Percentiles rank a stretch among this genome's conserved stretches.
Conservation (phyloP, 306 rosid genomes). For the Quercus mongolica region DNA sequence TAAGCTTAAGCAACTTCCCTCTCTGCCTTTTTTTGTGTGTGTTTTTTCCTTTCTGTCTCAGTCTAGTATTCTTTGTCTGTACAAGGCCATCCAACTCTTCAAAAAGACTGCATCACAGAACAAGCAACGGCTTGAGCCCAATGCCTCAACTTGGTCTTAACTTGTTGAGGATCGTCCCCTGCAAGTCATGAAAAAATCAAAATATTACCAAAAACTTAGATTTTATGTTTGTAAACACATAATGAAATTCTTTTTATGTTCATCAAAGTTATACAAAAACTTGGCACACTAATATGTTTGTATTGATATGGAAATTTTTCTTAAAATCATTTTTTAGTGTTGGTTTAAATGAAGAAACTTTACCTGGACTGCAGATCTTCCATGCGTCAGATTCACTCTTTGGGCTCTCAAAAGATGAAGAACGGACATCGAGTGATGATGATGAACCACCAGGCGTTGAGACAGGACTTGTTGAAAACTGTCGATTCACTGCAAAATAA, state of each 20-base stretch:
- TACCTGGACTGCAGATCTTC: constrained; percentile 87
- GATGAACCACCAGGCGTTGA: constrained; percentile 55
- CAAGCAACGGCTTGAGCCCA: constrained; percentile 99
- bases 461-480: constrained; percentile 43
- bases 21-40: neutral
- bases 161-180: constrained; percentile 90
- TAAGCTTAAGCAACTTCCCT: neutral
- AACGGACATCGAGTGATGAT: constrained; percentile 42
- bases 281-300: too few relatives aligned
- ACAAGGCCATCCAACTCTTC: constrained; percentile 36
- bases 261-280: too few relatives aligned
- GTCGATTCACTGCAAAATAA: constrained; percentile 84
- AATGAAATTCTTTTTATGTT: neutral
- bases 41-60: neutral
- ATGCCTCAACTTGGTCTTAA: constrained; percentile 79
- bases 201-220: neutral
- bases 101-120: constrained; percentile 72
- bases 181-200: neutral
- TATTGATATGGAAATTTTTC: too few relatives aligned
- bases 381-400: constrained; percentile 62
- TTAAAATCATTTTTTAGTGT: neutral
- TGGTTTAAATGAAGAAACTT: neutral
- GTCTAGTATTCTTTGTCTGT: constrained; percentile 29
- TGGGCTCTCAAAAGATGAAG: constrained; percentile 46
- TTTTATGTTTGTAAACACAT: neutral